Conservation (phyloP, 768 basidiomycete species). For the Termitomyces eurrhizus region DNA sequence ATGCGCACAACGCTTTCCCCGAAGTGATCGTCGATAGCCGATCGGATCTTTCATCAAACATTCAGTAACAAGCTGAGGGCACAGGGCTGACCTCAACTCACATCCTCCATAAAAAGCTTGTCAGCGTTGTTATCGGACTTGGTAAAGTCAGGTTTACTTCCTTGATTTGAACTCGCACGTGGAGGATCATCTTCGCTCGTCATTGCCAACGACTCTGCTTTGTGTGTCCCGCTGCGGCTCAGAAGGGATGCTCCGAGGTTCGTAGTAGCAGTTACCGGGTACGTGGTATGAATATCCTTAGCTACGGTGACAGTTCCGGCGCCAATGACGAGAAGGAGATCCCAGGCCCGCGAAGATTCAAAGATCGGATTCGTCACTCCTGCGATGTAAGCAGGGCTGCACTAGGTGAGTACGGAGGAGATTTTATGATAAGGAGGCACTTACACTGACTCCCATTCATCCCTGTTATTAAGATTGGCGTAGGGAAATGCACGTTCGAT, state of each 20-base stretch:
- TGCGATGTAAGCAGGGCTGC: constrained; percentile 88
- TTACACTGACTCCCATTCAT: constrained; percentile 88
- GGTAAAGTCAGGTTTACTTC: constrained; percentile 50
- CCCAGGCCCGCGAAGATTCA: constrained; percentile 85
- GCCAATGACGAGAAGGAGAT: constrained; percentile 89
- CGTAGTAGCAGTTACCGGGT: constrained; percentile 40
- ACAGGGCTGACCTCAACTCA: constrained; percentile 35
- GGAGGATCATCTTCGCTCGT: constrained; percentile 70
- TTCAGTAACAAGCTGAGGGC: constrained; percentile 3
- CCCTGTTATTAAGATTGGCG: constrained; percentile 82
- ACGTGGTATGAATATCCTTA: constrained; percentile 70
- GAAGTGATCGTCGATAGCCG: constrained; percentile 88
- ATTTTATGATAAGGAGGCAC: constrained; percentile 23
- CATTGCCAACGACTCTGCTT: constrained; percentile 53
- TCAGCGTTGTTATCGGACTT: constrained; percentile 67
- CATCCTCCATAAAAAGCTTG: constrained; percentile 91
- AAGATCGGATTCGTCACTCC: constrained; percentile 98
- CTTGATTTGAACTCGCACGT: constrained; percentile 52
- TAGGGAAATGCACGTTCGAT: constrained; percentile 94
- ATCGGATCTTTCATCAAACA: constrained; percentile 53
- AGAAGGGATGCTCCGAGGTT: constrained; percentile 41
- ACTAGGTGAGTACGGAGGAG: not conserved
- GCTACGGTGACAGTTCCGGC: constrained; percentile 83
- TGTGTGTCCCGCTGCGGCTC: constrained; percentile 56
- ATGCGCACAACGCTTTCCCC: constrained; percentile 86